Conservation (phyloP, 2,329 filamentous ascomycete genomes). For the Furcasterigmium sp. region DNA sequence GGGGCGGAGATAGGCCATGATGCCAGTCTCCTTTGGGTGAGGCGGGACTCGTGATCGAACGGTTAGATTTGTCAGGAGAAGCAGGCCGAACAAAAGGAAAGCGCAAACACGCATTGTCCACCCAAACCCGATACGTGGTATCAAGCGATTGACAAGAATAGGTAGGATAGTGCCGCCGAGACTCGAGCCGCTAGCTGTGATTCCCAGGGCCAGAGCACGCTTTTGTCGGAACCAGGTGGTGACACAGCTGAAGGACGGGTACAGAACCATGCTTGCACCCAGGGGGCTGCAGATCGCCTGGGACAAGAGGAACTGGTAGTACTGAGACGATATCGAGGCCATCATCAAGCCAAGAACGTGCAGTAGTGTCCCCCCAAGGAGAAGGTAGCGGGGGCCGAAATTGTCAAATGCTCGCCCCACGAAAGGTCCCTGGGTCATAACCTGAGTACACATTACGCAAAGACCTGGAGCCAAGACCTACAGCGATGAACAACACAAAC, state of each 20-base stretch:
- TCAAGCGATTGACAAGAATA: constrained; percentile 53
- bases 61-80: constrained; percentile 27
- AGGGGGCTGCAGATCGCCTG: constrained; percentile 33
- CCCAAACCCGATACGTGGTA: constrained; percentile 40
- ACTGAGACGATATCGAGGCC: constrained; percentile 43
- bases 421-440: too few relatives aligned
- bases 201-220: constrained; percentile 47
- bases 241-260: constrained; percentile 33
- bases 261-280: constrained; percentile 39
- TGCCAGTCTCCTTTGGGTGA: too few relatives aligned
- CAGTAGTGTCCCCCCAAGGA: constrained; percentile 46
- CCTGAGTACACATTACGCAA: too few relatives aligned
- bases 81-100: constrained; percentile 36
- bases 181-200: constrained; percentile 48
- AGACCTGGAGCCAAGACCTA: too few relatives aligned
- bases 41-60: constrained; percentile 37
- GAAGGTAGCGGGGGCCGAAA: constrained; percentile 55
- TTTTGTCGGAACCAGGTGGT: constrained; percentile 47
- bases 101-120: constrained; percentile 44
- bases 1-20: too few relatives aligned
- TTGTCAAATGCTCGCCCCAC: too few relatives aligned
- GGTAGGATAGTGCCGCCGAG: constrained; percentile 54
- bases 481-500: too few relatives aligned
- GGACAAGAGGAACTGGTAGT: constrained; percentile 39
- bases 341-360: constrained; percentile 64